phyloP scores from a whole-genome alignment of 139 green algal genomes.

The Chlorella sp. region DNA sequence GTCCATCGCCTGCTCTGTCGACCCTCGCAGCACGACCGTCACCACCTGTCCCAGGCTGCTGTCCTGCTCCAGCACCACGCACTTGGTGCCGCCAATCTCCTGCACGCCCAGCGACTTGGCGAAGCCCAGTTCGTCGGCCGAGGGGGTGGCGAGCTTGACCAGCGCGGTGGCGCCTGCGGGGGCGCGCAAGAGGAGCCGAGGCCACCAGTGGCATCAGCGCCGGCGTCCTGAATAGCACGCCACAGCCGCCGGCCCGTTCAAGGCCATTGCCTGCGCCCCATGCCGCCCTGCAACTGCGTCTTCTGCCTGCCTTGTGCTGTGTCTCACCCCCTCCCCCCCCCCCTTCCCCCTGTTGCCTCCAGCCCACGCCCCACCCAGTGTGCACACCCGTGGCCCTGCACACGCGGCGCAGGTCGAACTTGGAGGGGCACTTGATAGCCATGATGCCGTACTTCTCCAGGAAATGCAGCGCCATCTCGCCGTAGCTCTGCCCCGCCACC shows the following conservation, averaged over 20 bases:
- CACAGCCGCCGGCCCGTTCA: too few species aligned
- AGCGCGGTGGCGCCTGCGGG: conserved; percentile 78
- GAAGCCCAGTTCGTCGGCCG: conserved; percentile 79
- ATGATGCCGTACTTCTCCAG: conserved; percentile 91
- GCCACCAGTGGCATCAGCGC: too few species aligned
- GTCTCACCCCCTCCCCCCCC: background rate
- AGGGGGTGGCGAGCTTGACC: conserved; percentile 71
- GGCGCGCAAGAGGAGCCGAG: too few species aligned
- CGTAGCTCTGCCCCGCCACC: conserved; percentile 79
- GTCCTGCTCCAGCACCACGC: conserved; percentile 71
- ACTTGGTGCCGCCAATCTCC: conserved; percentile 92
- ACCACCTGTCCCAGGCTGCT: conserved; percentile 54
- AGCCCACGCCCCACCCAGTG: too few species aligned
- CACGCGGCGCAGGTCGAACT: conserved; percentile 97
- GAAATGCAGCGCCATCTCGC: conserved; percentile 99
- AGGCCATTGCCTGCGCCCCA: background rate
- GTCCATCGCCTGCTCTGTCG: conserved; percentile 89
- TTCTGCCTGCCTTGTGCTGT: background rate
- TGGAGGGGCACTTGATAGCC: conserved; percentile 85
- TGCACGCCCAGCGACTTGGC: conserved; percentile 57
- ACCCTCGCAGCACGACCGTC: conserved; percentile 92
- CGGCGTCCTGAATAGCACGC: too few species aligned
- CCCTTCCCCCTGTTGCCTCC: too few species aligned
- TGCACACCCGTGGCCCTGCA: conserved; percentile 86
- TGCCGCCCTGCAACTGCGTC: background rate